A percentile compares a stretch with the other conserved stretches of the same genome.
Evolutionary conservation across 169 alveolate species (phyloP).

Genomic region (Cryptosporidium ubiquitum): DNA sequence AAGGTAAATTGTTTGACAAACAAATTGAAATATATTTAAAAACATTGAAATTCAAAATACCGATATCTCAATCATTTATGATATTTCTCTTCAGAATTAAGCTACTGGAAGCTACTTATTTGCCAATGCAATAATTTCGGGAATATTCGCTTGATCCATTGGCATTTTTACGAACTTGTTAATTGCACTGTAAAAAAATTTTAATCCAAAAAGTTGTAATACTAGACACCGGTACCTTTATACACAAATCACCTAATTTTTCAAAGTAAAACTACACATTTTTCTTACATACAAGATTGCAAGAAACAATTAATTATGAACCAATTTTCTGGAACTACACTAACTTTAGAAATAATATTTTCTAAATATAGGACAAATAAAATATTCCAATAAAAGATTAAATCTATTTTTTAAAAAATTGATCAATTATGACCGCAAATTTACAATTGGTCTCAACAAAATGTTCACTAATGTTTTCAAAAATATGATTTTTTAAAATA

Average conservation of each 20-base stretch:
- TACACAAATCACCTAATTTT: neutral
- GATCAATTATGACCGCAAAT: neutral
- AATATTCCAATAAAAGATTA: neutral
- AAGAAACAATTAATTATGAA: neutral
- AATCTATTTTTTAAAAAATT: neutral
- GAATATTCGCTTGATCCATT: neutral
- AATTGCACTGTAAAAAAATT: neutral
- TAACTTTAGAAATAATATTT: neutral
- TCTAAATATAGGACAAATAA: conserved; percentile 8
- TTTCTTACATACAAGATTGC: neutral
- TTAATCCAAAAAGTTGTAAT: neutral
- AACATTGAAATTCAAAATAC: conserved; percentile 88
- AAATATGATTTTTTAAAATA: neutral
- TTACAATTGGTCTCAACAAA: neutral
- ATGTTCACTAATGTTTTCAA: neutral
- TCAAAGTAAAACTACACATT: neutral
- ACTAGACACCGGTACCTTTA: neutral
- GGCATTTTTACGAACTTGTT: neutral
- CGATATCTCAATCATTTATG: neutral
- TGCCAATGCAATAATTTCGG: conserved; percentile 4
- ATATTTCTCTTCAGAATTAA: neutral
- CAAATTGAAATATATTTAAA: conserved; percentile 88
- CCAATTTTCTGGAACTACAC: neutral
- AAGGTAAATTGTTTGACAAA: conserved; percentile 89
- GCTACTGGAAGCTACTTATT: neutral